A percentile compares a stretch with the other conserved stretches of the same genome.
Conservation (phyloP, 257 asterid genomes). For the Salvia miltiorrhiza region DNA sequence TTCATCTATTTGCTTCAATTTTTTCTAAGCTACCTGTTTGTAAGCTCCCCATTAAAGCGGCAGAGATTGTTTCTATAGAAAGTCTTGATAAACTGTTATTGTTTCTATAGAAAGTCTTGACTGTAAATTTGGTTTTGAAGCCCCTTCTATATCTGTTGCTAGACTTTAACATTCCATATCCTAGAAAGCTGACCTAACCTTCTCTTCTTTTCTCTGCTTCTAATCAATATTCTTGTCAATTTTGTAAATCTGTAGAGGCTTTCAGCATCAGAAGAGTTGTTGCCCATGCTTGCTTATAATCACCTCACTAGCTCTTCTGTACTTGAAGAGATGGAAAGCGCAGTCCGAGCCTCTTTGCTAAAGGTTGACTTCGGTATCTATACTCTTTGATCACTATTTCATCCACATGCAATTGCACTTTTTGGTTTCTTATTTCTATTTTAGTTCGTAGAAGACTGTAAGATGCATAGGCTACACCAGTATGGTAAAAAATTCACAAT, state of each 20-base stretch:
- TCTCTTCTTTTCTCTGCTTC: not conserved
- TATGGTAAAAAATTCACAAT: not conserved
- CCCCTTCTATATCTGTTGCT: not conserved
- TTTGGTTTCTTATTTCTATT: conserved; percentile 2
- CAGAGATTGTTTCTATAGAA: not conserved
- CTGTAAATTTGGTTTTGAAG: not conserved
- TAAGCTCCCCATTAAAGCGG: not conserved
- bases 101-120: no score
- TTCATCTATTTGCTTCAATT: not conserved
- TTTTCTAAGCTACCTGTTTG: no score
- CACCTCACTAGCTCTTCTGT: conserved; percentile 30
- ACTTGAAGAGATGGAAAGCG: conserved; percentile 53
- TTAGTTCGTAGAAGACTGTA: not conserved
- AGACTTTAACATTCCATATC: not conserved
- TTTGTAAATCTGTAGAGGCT: conserved; percentile 60
- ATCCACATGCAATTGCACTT: conserved; percentile 8
- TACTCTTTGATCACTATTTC: conserved; percentile 9
- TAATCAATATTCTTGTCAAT: not conserved
- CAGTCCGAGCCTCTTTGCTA: conserved; percentile 59
- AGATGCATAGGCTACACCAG: not conserved
- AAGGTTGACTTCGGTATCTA: conserved; percentile 48
- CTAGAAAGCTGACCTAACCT: not conserved
- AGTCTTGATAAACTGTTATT: conserved; percentile 3
- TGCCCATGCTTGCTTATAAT: conserved; percentile 53
- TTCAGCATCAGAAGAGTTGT: conserved; percentile 76